Evolutionary conservation across 2,329 filamentous ascomycete species (phyloP).

Genomic region (Aspergillus phoenicis): DNA sequence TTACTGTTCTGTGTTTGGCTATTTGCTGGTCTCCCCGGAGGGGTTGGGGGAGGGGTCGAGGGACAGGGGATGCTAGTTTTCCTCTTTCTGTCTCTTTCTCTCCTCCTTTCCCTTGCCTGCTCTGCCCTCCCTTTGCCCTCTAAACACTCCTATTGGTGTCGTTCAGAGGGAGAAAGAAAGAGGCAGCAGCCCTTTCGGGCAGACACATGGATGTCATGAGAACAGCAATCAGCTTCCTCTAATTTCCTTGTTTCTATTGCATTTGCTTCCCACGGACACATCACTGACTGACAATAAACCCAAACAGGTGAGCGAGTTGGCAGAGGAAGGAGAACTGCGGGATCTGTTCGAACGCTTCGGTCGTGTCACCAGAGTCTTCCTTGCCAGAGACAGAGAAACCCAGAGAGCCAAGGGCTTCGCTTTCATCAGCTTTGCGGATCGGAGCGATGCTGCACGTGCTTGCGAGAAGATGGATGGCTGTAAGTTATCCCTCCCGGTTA

Average conservation of each 20-base stretch:
- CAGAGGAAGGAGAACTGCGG: conserved; percentile 91
- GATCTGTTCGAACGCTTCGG: conserved; percentile 98
- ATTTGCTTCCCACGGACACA: neutral
- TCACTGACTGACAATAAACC: conserved; percentile 4
- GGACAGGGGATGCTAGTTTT: neutral
- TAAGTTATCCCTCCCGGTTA: conserved; percentile 43
- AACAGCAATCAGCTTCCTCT: conserved; percentile 8
- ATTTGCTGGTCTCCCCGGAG: conserved; percentile 1
- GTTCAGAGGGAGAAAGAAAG: neutral
- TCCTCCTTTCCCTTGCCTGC: neutral
- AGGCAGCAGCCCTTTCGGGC: neutral
- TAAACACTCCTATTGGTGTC: neutral
- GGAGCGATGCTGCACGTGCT: conserved; percentile 84
- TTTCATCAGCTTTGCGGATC: conserved; percentile 95
- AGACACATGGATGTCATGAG: neutral
- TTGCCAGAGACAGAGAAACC: conserved; percentile 97
- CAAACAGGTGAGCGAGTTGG: conserved; percentile 85
- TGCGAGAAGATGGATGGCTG: conserved; percentile 98
- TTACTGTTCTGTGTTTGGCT: neutral
- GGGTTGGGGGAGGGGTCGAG: neutral
- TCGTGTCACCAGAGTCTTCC: conserved; percentile 93
- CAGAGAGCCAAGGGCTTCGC: conserved; percentile 97
- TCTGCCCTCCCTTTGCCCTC: neutral
- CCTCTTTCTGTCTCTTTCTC: neutral
- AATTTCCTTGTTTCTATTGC: conserved; percentile 6